These are phyloP conservation scores for Penicillium diatomitis DNA, from an alignment of 495 filamentous ascomycete genomes.

Conservation along the genomic window DNA sequence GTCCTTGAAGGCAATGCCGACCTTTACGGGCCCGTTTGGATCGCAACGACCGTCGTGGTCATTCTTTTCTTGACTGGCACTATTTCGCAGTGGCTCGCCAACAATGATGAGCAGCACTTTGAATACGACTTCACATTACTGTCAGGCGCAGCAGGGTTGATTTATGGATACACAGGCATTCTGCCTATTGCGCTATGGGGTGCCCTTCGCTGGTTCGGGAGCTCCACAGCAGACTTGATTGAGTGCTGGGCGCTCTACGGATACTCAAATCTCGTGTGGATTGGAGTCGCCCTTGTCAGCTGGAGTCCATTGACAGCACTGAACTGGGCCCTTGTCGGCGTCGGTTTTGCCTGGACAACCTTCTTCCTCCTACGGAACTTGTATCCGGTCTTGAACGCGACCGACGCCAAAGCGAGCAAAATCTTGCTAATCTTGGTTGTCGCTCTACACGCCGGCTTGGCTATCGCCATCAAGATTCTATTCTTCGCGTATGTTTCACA, in stretches of 20 bases:
- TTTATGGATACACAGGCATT: slow-evolving; percentile 87
- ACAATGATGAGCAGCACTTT: slow-evolving; percentile 50
- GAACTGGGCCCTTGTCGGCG: slow-evolving; percentile 87
- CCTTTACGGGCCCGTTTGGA: slow-evolving; percentile 94
- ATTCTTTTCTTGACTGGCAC: slow-evolving; percentile 94
- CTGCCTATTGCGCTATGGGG: slow-evolving; percentile 82
- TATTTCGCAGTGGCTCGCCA: slow-evolving; percentile 76
- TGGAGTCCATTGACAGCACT: slow-evolving; percentile 77
- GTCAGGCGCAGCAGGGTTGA: slow-evolving; percentile 71
- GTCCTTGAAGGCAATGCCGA: slow-evolving; percentile 96
- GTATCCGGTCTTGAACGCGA: slow-evolving; percentile 87
- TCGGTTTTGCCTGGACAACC: slow-evolving; percentile 80
- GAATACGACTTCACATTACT: slow-evolving; percentile 85
- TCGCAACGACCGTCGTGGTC: slow-evolving; percentile 92
- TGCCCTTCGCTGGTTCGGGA: slow-evolving; percentile 86
- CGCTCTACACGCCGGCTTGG: slow-evolving; percentile 73
- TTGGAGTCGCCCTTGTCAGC: slow-evolving; percentile 83
- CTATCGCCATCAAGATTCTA: slow-evolving; percentile 86
- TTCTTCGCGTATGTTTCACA: slow-evolving; percentile 72
- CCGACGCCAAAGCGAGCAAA: slow-evolving; percentile 85
- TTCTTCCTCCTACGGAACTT: slow-evolving; percentile 86
- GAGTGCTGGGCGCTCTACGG: slow-evolving; percentile 94
- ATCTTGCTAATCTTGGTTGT: slow-evolving; percentile 77
- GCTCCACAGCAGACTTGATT: slow-evolving; percentile 66
- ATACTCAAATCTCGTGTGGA: slow-evolving; percentile 93